Evolutionary conservation across 768 basidiomycete species (phyloP), one percentile per base, ranked within the genome.

Genomic region (Leccinum aurantiacum): DNA sequence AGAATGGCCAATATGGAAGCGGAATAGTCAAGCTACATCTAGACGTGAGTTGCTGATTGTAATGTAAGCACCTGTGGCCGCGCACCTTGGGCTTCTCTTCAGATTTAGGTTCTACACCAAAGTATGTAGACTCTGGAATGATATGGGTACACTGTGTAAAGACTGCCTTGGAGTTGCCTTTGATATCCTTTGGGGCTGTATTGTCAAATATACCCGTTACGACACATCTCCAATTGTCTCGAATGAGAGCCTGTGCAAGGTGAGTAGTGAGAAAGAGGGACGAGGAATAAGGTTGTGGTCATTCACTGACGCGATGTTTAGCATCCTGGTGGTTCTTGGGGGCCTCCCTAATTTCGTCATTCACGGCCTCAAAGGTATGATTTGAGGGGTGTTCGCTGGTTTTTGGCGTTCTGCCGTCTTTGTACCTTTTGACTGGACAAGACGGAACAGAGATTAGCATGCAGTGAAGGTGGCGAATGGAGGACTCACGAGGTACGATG

Each of bases 171-270:
- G 15, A 38, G 38, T 41, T 10, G 3, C 38, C 17, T 41, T n/a
- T n/a, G 38, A 48, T 33, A 31, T 22, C 14, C 5, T 15, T 2
- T 2, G 50, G 53, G 13, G 33, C 44, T 11, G 17, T n/a, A 14
- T 4, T 0, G 47, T 77, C 76, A 52, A 69, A 62, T 25, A 33
- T 24, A 51, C 69, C 71, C 15, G 72, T 71, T 6, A 77, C 60
- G 11, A 75, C 63, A 57, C 77, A 79, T 50, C 66, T 71, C 64
- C 60, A 76, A 6, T 65, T 68, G 59, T 79, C 77, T 31, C 77
- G 74, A 47, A 72, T 56, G 24, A 77, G 66, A 51, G 78, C 75
- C 77, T 76, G 22, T 56, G 22, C 10, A 53, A 62, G 31, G 47
- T 1, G 14, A 38, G n/a, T 31, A 38, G 17, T 49, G 37, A 57